Evolutionary conservation across 306 rosid species (phyloP), one percentile per base, ranked within the genome.

Genomic region (Begonia fuchsioides): DNA sequence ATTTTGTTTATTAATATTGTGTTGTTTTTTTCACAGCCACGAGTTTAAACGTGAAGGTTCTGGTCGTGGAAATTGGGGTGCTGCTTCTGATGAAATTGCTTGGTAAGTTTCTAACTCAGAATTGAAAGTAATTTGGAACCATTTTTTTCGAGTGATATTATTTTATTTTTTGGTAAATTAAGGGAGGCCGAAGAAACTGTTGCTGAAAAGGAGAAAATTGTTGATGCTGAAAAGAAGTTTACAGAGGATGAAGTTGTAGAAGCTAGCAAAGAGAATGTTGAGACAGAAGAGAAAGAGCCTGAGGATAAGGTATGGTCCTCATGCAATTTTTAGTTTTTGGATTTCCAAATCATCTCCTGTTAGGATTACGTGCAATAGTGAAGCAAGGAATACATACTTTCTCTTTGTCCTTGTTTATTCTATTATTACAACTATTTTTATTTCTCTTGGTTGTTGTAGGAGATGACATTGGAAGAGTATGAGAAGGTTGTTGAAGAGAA

Each of bases 401-500:
- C 13, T 3, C 12, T 52, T 51, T 3, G 7, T 26, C 35, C 35
- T 26, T 26, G 35, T 26, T 26, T 26, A 4, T 26, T 3, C 35
- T 5, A 5, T 26, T 26, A 26, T 3, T 26, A 26, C 35, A 2
- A 26, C 35, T 26, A 8, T 26, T 26, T 26, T 26, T 26, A 26
- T 26, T 26, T 0, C 7, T 26, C 35, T 26, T 26, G 35, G 57
- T 1, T 38, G 17, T 45, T 35, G 12, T 58, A 88, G 97, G 97
- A 88, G 61, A 84, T 88, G 97, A 88, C 97, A 50, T 57, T 88
- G 56, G 97, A 78, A 63, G 95, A 88, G 60, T 88, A 88, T 13
- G 66, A 88, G 71, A 88, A 88, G 71, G 53, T 88, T 11, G 67
- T 60, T 35, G 93, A 88, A 61, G 97, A 78, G 76, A 88, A 79